phyloP scores from a whole-genome alignment of 2,329 filamentous ascomycete genomes.

The Fusarium sp. region DNA sequence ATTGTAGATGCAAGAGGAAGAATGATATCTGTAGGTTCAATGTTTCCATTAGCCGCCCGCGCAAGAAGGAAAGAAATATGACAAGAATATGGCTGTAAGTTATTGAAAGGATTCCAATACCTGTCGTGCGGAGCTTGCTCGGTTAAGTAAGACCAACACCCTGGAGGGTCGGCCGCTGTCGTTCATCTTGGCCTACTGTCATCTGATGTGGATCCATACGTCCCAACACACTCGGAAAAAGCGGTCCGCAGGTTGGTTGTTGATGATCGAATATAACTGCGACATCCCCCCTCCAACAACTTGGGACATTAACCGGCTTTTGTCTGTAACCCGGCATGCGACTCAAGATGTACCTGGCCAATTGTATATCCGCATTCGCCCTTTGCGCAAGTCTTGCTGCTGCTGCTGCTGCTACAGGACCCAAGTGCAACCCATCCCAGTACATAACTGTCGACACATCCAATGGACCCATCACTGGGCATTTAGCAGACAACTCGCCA shows the following conservation, averaged over 20 bases:
- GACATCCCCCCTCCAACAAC: too few species aligned
- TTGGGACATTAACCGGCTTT: too few species aligned
- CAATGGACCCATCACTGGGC: conserved; percentile 50
- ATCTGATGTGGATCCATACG: not conserved
- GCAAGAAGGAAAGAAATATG: not conserved
- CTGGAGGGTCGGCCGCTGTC: not conserved
- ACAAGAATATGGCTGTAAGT: too few species aligned
- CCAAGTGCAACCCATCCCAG: conserved; percentile 21
- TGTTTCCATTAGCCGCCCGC: accelerated
- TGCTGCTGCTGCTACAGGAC: conserved; percentile 17
- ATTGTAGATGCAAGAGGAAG: accelerated
- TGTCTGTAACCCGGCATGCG: too few species aligned
- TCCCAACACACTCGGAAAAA: too few species aligned
- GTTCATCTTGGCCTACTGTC: not conserved
- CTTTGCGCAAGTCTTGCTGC: conserved; percentile 18
- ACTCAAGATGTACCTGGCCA: conserved; percentile 15
- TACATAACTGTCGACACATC: conserved; percentile 46
- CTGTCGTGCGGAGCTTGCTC: not conserved
- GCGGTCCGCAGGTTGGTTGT: too few species aligned
- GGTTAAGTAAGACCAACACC: not conserved
- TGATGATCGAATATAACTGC: too few species aligned
- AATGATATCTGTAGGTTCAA: accelerated
- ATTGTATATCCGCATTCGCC: not conserved
- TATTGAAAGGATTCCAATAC: too few species aligned
- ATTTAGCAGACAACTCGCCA: conserved; percentile 43